Evolutionary conservation across 2,329 filamentous ascomycete species (phyloP).

Genomic region (Lasiodiplodia theobromae): DNA sequence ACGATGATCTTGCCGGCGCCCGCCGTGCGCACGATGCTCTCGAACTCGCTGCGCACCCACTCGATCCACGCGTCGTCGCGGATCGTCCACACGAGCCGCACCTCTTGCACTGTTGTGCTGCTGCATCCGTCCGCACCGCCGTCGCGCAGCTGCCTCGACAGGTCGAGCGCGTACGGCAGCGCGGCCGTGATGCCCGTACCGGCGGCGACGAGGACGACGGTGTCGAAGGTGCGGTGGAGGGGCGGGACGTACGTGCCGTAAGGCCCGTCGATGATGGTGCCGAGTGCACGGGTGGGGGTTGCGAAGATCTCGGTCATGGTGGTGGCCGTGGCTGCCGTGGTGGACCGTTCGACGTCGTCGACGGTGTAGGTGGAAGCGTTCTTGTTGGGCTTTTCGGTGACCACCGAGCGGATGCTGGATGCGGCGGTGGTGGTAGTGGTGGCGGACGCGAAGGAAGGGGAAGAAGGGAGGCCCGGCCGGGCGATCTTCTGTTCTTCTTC

Average conservation of each 20-base stretch:
- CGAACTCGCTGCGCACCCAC: constrained; percentile 32
- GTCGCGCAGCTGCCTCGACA: constrained; percentile 23
- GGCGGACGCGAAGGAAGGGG: neutral
- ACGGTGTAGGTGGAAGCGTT: too few relatives aligned
- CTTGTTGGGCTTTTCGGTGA: too few relatives aligned
- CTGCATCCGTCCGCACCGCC: neutral
- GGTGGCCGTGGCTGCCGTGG: too few relatives aligned
- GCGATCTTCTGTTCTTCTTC: too few relatives aligned
- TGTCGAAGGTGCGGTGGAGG: constrained; percentile 33
- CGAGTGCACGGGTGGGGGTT: neutral
- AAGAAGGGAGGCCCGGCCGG: too few relatives aligned
- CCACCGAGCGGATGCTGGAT: too few relatives aligned
- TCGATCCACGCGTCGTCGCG: constrained; percentile 28
- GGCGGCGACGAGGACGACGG: constrained; percentile 33
- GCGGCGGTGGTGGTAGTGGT: neutral
- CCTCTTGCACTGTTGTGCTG: neutral
- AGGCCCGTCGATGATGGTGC: constrained; percentile 40
- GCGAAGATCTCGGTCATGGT: neutral
- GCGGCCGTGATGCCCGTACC: constrained; percentile 33
- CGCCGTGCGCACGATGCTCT: constrained; percentile 1
- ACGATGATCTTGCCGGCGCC: constrained; percentile 28
- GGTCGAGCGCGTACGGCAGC: constrained; percentile 32
- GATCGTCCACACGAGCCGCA: constrained; percentile 34
- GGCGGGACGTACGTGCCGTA: constrained; percentile 36
- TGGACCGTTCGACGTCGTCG: too few relatives aligned